These are phyloP conservation scores for Heliamphora ciliata DNA, from an alignment of 179 eudicot species.

Conservation along the genomic window DNA sequence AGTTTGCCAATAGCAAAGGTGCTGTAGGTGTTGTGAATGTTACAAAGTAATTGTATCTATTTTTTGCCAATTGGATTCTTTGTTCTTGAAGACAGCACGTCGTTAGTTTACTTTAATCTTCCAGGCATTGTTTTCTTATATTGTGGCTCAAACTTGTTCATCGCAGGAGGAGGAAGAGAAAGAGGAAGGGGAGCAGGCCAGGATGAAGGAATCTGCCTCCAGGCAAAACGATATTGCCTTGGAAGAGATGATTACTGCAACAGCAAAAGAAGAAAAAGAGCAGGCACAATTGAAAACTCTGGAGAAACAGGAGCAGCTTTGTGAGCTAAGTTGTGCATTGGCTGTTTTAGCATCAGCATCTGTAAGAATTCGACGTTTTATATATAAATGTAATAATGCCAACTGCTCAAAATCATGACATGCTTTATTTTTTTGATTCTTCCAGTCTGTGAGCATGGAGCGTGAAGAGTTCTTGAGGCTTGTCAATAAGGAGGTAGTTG, in stretches of 20 bases:
- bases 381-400: neutral
- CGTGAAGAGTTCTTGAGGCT: constrained; percentile 91
- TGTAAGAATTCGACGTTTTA: constrained; percentile 34
- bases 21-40: too few relatives aligned
- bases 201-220: constrained; percentile 37
- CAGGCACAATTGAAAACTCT: constrained; percentile 47
- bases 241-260: constrained; percentile 52
- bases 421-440: neutral
- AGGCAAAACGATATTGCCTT: constrained; percentile 51
- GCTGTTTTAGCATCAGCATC: constrained; percentile 94
- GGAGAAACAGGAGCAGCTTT: constrained; percentile 66
- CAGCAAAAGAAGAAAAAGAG: constrained; percentile 58
- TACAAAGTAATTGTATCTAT: too few relatives aligned
- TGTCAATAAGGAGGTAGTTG: constrained; percentile 76
- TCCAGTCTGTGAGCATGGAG: constrained; percentile 39
- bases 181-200: constrained; percentile 48
- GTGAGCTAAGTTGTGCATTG: constrained; percentile 83
- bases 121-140: too few relatives aligned
- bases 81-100: too few relatives aligned
- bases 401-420: too few relatives aligned
- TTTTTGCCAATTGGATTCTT: too few relatives aligned
- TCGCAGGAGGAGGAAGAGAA: constrained; percentile 63
- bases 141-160: neutral
- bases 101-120: too few relatives aligned
- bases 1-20: too few relatives aligned